Evolutionary conservation across 495 filamentous ascomycete species (phyloP).

Genomic region (Mycothermus thermophilus): DNA sequence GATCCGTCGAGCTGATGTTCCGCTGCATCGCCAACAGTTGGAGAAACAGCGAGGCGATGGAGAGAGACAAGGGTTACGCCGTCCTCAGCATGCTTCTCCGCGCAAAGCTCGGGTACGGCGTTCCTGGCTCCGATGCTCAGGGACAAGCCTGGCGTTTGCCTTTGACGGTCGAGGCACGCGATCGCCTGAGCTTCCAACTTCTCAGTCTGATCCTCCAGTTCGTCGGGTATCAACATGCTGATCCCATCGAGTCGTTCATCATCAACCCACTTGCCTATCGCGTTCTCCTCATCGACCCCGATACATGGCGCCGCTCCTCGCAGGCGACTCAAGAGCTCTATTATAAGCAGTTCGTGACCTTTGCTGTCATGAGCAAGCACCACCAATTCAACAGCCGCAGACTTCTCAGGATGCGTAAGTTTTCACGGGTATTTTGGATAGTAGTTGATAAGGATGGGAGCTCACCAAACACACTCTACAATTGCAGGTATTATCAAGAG

Average conservation of each 20-base stretch:
- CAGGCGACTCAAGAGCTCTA: conserved; percentile 66
- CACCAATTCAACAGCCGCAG: conserved; percentile 83
- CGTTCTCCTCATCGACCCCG: conserved; percentile 78
- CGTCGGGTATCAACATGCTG: conserved; percentile 66
- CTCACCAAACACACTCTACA: conserved; percentile 11
- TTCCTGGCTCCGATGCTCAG: conserved; percentile 24
- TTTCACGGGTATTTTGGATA: not conserved
- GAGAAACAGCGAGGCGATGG: conserved; percentile 98
- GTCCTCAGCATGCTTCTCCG: conserved; percentile 68
- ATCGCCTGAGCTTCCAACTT: conserved; percentile 52
- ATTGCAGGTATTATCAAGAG: conserved; percentile 70
- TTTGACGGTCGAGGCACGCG: conserved; percentile 41
- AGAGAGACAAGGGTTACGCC: conserved; percentile 84
- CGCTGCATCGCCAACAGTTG: conserved; percentile 74
- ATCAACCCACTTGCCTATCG: conserved; percentile 91
- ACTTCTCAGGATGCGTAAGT: conserved; percentile 79
- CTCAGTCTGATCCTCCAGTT: conserved; percentile 68
- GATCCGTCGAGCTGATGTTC: conserved; percentile 71
- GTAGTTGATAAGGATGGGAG: conserved; percentile 1
- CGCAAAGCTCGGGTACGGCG: conserved; percentile 53
- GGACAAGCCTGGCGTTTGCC: conserved; percentile 24
- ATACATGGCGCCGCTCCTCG: conserved; percentile 74
- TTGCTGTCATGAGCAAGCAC: conserved; percentile 73
- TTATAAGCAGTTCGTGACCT: conserved; percentile 78
- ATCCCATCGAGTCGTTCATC: conserved; percentile 75